Evolutionary conservation across 1,284 basidiomycete genomes (phyloP), one percentile per base, ranked within the genome.

Genomic region (Naganishia sp.): DNA sequence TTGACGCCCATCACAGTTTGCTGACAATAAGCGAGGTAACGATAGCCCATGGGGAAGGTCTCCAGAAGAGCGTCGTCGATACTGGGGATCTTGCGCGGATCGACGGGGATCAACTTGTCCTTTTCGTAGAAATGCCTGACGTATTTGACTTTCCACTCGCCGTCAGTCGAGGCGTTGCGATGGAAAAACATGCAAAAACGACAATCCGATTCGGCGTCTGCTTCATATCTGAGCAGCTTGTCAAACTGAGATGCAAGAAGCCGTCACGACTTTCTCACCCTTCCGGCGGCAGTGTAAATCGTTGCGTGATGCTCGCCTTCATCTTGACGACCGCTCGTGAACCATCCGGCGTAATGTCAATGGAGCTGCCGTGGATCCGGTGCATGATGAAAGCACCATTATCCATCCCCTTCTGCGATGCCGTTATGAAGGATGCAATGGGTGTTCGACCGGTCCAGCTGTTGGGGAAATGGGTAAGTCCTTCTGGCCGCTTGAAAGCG

Each of bases 101-200:
- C 74, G 2, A 76, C 72, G 18, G 75, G 70, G 15, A 68, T 71
- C 25, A 72, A 62, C 60, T 71, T 72, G 64, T 77, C 75, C 65
- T 75, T 74, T 49, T 77, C 75, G 64, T 73, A 74, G 63, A 72
- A 72, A 23, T 61, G 58, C 41, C 58, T 46, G 25, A 61, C 58
- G 58, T 61, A 61, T 61, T 61, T 61, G 35, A 61, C 58, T 41
- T 61, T 61, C 58, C 58, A 61, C 43, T 61, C 47, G 23, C 28
- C 41, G 15, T 21, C 15, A 6, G 58, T 61, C 35, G 47, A 61
- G 6, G 47, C 32, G 21, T 61, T 51, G 39, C 58, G 58, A 25
- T 61, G 58, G 47, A 61, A 61, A 39, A 61, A 61, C 58, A 61
- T 61, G 58, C 58, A 61, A 39, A 61, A 61, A 18, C 58, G 58